These are phyloP conservation scores for Glonium stellatum DNA, from an alignment of 495 filamentous ascomycete genomes.

Conservation along the genomic window DNA sequence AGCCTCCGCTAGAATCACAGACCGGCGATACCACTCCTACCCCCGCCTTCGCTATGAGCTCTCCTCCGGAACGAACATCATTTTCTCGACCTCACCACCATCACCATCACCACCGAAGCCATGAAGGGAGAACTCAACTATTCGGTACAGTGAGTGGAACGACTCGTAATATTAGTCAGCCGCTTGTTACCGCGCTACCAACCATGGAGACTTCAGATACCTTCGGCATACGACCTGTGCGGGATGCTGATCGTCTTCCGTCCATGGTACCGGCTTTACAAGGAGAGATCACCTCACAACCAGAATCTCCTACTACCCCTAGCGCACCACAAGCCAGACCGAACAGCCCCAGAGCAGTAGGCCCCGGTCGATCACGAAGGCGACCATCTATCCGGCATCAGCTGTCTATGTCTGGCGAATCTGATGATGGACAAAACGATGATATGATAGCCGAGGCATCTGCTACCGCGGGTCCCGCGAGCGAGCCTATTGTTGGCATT, in stretches of 20 bases:
- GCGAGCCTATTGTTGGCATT: constrained; percentile 68
- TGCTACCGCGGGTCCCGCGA: constrained; percentile 56
- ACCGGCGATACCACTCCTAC: constrained; percentile 53
- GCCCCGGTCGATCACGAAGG: constrained; percentile 38
- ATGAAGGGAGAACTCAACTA: constrained; percentile 50
- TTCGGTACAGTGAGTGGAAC: constrained; percentile 24
- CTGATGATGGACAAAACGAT: constrained; percentile 78
- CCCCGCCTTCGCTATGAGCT: constrained; percentile 61
- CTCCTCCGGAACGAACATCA: constrained; percentile 66
- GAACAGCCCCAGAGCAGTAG: constrained; percentile 29
- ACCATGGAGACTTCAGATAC: constrained; percentile 61
- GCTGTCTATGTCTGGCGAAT: constrained; percentile 76
- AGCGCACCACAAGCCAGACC: constrained; percentile 48
- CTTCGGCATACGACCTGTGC: constrained; percentile 71
- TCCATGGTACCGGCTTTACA: constrained; percentile 74
- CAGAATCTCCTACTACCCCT: constrained; percentile 88
- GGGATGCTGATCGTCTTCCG: constrained; percentile 77
- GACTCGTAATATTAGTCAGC: constrained; percentile 24
- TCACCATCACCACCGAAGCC: constrained; percentile 49
- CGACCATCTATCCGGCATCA: constrained; percentile 83
- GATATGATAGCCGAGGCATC: constrained; percentile 53
- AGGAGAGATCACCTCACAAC: constrained; percentile 71
- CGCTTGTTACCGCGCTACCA: constrained; percentile 43
- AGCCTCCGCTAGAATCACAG: constrained; percentile 44
- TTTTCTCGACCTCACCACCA: constrained; percentile 54